Base-by-base conservation (phyloP, 352 stramenopile genomes). In the Plasmopara muralis region DNA sequence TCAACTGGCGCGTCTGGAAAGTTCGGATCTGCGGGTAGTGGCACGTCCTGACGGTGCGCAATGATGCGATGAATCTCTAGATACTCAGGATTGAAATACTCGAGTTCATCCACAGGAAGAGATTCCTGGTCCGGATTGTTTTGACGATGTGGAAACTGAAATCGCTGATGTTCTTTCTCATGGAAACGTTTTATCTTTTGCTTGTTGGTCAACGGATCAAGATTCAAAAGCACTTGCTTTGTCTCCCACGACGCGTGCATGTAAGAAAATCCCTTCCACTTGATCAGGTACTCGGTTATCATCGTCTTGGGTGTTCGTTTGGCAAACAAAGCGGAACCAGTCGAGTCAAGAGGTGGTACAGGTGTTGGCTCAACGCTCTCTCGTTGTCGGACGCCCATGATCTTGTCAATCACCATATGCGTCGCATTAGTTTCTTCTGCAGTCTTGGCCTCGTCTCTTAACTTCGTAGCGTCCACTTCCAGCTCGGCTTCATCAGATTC, bases 1-100 rank as follows among this genome's bases (percentile, higher is more conserved):
- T 99, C 96, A 28, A 84, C 80, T 14, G 70, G 75, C 0, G 74
- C 76, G 43, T 87, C 82, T 3, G 71, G 70, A 15, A 76, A 83
- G 15, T 68, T 70, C 0, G 68, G 66, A 40, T 85, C 79, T 4
- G 61, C 33, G 9, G 64, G 51, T 37, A 89, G 70, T 18, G 78
- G 77, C 12, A 53, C 7, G n/a, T 95, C 83, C 37, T 81, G 66
- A 20, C 81, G 77, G 35, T 92, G 72, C 5, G 85, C 77, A 53
- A 96, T 71, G 35, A 95, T 80, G 2, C 87, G 83, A 39, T 95
- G 83, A 42, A 96, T 88, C 64, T 95, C 85, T 7, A 92, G 54
- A 55, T 93, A 96, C 45, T 95, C 87, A 0, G 87, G 85, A 57
- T 96, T 95, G 55, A 95, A 95, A 48, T 91, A 94, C 57, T 95